Base-by-base conservation (phyloP, 257 asterid species). In the Capsicum rhomboideum region DNA sequence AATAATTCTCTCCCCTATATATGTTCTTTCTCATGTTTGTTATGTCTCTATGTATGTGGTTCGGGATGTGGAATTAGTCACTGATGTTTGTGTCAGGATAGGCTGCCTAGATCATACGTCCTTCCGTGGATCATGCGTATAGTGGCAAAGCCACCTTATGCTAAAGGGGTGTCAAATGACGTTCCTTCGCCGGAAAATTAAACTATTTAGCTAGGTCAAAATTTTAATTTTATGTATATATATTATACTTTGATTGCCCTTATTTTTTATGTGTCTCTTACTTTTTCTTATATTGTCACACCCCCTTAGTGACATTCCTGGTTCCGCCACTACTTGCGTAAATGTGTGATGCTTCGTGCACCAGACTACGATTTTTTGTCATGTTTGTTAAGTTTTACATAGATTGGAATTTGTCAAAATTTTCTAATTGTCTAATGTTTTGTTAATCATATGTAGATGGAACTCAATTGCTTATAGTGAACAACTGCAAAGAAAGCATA, bases 401-500 rank as follows among this genome's bases (percentile, higher is more conserved):
- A 64, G 5, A 14, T 13, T 13, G 18, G 42, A 28, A 13, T 64
- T 64, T 26, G 20, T 28, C 44, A 34, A 68, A 17, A 67, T 16
- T 8, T 26, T 7, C 61, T n/a, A 44, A 21, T 8, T 77, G 16
- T 50, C 28, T 77, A 16, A 77, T 50, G 26, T 77, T 67, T 34
- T 6, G 28, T 29, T 28, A 49, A 50, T 77, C 26, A 23, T 77
- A 17, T 90, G 88, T 92, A 94, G 97, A 86, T 90, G 98, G 90
- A 78, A 90, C 86, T 21, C 90, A 90, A 64, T 88, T 95, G 66
- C 71, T 88, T 6, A 63, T 95, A 12, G 92, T 83, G 34, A 95
- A 95, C 92, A 92, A 92, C 85, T 93, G 98, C 95, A 89, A 91
- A 58, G 87, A 90, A 26, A 86, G 84, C 68, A 79, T 93, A 26